These are phyloP conservation scores for Picea abies DNA, from an alignment of 83 land plant genomes.

Conservation along the genomic window DNA sequence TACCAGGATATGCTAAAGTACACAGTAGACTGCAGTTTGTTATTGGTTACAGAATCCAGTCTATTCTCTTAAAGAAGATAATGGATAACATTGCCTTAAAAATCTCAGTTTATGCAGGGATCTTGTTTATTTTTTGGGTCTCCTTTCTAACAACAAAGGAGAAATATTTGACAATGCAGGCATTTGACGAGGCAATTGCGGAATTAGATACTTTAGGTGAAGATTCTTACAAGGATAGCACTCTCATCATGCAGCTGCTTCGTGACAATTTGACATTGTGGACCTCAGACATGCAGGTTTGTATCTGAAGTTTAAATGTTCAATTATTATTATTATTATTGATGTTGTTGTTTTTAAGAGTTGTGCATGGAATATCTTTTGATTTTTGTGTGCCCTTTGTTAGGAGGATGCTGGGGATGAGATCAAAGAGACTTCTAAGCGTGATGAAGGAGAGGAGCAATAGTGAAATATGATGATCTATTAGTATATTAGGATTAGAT, in stretches of 20 bases:
- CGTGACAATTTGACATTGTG: conserved; percentile 56
- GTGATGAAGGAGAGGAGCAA: conserved; percentile 12
- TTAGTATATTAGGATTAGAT: not conserved
- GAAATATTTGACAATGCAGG: not conserved
- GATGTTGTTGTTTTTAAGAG: not conserved
- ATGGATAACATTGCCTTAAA: too few species aligned
- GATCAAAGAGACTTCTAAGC: conserved; percentile 42
- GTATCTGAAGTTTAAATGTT: not conserved
- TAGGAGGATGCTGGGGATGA: conserved; percentile 49
- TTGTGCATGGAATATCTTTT: not conserved
- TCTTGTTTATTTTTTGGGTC: too few species aligned
- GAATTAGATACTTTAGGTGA: conserved; percentile 57
- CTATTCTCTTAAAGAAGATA: too few species aligned
- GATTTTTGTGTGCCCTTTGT: not conserved
- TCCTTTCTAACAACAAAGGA: not conserved
- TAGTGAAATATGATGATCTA: not conserved
- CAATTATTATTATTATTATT: not conserved
- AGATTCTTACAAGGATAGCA: conserved; percentile 65
- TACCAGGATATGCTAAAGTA: too few species aligned
- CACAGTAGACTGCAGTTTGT: too few species aligned
- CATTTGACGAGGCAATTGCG: conserved; percentile 61
- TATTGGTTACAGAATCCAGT: too few species aligned
- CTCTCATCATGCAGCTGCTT: conserved; percentile 28
- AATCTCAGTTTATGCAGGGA: too few species aligned
- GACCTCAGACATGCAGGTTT: conserved; percentile 63